Evolutionary conservation across 257 asterid genomes (phyloP).

Genomic region (Lycium barbarum): DNA sequence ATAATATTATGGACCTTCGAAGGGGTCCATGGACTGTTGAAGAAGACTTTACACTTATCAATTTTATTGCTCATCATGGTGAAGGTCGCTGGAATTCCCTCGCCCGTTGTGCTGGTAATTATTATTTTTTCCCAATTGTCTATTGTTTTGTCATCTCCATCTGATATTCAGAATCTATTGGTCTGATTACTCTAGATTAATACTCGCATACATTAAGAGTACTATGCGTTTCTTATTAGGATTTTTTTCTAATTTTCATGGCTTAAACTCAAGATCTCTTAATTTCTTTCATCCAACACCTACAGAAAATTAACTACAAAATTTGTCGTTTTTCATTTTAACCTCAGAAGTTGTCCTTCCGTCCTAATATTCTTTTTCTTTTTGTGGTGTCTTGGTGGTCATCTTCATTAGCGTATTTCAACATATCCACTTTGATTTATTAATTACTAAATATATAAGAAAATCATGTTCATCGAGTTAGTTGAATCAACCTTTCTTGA

Average conservation of each 20-base stretch:
- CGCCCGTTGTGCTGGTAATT: conserved; percentile 74
- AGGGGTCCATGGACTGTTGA: conserved; percentile 87
- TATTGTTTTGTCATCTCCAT: neutral
- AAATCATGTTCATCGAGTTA: neutral
- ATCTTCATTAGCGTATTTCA: neutral
- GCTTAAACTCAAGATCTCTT: too few species aligned
- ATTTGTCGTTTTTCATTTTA: too few species aligned
- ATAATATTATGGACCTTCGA: conserved; percentile 50
- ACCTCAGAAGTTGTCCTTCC: too few species aligned
- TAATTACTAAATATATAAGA: neutral
- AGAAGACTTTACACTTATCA: conserved; percentile 47
- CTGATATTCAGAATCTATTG: neutral
- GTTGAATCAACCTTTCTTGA: neutral
- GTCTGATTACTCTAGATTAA: too few species aligned
- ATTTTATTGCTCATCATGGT: conserved; percentile 79
- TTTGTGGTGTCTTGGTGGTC: neutral
- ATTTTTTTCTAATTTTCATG: too few species aligned
- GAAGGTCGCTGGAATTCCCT: conserved; percentile 97
- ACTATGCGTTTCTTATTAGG: too few species aligned
- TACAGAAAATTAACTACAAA: too few species aligned
- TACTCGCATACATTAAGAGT: too few species aligned
- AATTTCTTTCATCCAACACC: too few species aligned
- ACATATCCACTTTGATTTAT: neutral
- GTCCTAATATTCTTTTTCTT: too few species aligned
- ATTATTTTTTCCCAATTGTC: too few species aligned